Evolutionary conservation across 2,329 filamentous ascomycete genomes (phyloP), one percentile per base, ranked within the genome.

Genomic region (Xylaria sp.): DNA sequence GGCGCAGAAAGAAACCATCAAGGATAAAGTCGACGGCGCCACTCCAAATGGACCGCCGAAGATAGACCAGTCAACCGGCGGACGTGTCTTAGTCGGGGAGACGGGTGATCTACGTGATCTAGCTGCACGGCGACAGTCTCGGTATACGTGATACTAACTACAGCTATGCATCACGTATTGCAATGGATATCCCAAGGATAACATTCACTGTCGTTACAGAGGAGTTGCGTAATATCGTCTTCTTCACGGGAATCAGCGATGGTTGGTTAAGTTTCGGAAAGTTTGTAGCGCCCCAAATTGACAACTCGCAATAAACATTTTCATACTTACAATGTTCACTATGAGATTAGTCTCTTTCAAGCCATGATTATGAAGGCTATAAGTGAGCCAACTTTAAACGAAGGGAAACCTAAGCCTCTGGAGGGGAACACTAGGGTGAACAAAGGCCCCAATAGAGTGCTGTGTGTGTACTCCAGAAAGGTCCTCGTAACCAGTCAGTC

Each of bases 51-150:
- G 76, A 0, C 76, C 77, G 14, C 77, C 76, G 73, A 75, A 71
- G 57, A 76, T 75, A 5, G 76, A 78, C 51, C 65, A 71, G 39
- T 64, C 54, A 7, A 69, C 70, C 4, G 76, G 76, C 9, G 77
- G 77, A 19, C 70, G 77, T 34, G 77, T 78, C 2, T 67, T 72
- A 50, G 76, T 78, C n/a, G 77, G 56, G 48, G 77, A 78, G 72
- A 76, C 74, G 47, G 77, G 77, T 45, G 77, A 78, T 56, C 64
- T 78, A 61, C 75, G 75, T 48, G 76, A 78, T 19, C 71, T 78
- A n/a, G 76, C 76, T 32, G 75, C 76, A 19, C 73, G 64, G 59
- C 73, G 73, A 51, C 74, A 74, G 65, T 57, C 72, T 24, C 34
- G 59, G 48, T 50, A 24, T 36, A 7, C 17, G 4, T 11, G 34